Percentiles rank a stretch among this genome's conserved stretches.
Conservation (phyloP, 768 basidiomycete species). For the Fomitopsis pulvina region DNA sequence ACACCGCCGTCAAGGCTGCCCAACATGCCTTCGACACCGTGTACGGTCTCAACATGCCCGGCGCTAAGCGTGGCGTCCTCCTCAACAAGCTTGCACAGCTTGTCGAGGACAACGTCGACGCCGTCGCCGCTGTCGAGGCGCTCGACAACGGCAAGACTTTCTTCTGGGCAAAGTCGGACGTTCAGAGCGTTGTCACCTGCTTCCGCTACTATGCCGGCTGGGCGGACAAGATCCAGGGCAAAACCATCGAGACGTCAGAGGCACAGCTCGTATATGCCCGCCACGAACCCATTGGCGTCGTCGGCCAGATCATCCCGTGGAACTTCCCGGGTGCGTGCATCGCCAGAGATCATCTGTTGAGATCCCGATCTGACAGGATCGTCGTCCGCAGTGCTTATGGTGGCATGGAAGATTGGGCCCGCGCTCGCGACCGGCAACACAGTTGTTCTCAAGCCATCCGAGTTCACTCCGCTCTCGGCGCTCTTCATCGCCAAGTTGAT, state of each 20-base stretch:
- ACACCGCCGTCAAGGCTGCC: constrained; percentile 65
- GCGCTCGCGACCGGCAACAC: constrained; percentile 59
- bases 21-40: constrained; percentile 53
- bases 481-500: constrained; percentile 38
- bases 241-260: constrained; percentile 58
- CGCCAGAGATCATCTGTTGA: background rate
- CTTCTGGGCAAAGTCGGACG: constrained; percentile 42
- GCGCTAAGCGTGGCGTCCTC: constrained; percentile 43
- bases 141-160: constrained; percentile 65
- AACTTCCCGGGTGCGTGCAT: constrained; percentile 43
- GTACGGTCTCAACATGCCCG: constrained; percentile 64
- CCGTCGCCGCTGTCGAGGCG: constrained; percentile 68
- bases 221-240: constrained; percentile 80
- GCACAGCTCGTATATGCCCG: constrained; percentile 50
- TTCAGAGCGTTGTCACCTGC: constrained; percentile 38
- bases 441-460: constrained; percentile 62
- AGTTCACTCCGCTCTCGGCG: constrained; percentile 54
- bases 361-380: background rate
- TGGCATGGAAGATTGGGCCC: constrained; percentile 56
- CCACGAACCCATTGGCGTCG: constrained; percentile 56
- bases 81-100: constrained; percentile 58
- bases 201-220: constrained; percentile 84
- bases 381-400: constrained; percentile 37
- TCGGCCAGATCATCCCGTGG: constrained; percentile 61
- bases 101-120: constrained; percentile 55